A percentile compares a stretch with the other conserved stretches of the same genome.
Conservation (phyloP, 169 alveolate species). For the Ichthyophthirius multifiliis region DNA sequence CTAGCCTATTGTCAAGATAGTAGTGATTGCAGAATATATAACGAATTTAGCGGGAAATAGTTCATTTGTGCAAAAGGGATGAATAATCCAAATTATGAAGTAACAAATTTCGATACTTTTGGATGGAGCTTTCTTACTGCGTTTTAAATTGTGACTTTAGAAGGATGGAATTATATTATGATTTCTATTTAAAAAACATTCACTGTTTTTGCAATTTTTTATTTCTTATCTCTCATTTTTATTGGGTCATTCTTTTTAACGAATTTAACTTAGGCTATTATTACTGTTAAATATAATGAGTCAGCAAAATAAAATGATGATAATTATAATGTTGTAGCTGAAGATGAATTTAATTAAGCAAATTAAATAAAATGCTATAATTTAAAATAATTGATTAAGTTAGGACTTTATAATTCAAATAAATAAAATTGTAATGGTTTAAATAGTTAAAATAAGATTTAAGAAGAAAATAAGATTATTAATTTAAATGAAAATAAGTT, state of each 20-base stretch:
- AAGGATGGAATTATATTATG: constrained; percentile 63
- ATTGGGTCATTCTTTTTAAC: constrained; percentile 52
- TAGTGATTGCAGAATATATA: constrained; percentile 43
- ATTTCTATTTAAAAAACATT: constrained; percentile 46
- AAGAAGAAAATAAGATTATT: too few species aligned
- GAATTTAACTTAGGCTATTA: constrained; percentile 57
- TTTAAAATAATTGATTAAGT: neutral
- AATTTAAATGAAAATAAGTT: too few species aligned
- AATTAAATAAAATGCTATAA: neutral
- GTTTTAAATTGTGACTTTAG: constrained; percentile 51
- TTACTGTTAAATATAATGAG: constrained; percentile 24
- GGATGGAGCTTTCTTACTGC: constrained; percentile 49
- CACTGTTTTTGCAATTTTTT: constrained; percentile 40
- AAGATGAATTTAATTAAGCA: too few species aligned
- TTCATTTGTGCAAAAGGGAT: neutral
- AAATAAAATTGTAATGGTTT: neutral
- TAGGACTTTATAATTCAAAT: constrained; percentile 1
- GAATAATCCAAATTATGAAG: constrained; percentile 48
- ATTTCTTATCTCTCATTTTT: constrained; percentile 50
- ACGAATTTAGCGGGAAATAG: neutral
- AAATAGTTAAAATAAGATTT: too few species aligned
- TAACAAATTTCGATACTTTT: constrained; percentile 52
- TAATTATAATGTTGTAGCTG: too few species aligned
- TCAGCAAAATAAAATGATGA: neutral
- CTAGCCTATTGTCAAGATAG: constrained; percentile 24